Percentiles rank a stretch among this genome's conserved stretches.
These are phyloP conservation scores for Rhodotorula sp. DNA, from an alignment of 1,284 basidiomycete species.

Conservation along the genomic window DNA sequence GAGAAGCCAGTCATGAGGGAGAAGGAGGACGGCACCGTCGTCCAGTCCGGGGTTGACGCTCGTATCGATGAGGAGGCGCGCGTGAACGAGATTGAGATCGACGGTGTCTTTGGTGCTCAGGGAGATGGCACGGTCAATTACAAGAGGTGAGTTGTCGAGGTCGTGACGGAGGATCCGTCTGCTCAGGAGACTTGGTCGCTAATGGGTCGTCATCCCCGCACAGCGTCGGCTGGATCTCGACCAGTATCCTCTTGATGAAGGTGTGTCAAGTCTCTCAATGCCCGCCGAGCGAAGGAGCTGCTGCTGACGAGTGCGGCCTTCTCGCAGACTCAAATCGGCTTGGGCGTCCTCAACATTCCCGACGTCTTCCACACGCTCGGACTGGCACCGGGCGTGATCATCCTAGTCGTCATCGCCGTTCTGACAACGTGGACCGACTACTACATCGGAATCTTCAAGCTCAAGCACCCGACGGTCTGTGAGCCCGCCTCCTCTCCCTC, in stretches of 20 bases:
- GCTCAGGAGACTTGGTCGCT: too few relatives aligned
- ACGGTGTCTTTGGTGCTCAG: conserved; percentile 26
- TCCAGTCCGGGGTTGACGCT: conserved; percentile 10
- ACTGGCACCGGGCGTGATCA: conserved; percentile 21
- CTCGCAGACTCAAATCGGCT: conserved; percentile 5
- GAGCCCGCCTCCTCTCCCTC: not conserved
- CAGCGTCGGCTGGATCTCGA: conserved; percentile 15
- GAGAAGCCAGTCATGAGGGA: conserved; percentile 5
- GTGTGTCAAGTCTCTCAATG: not conserved
- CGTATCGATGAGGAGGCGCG: conserved; percentile 9
- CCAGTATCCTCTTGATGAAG: conserved; percentile 10
- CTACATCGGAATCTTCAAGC: conserved; percentile 26
- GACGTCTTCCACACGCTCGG: conserved; percentile 19
- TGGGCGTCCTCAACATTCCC: conserved; percentile 22
- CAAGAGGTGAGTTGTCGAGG: not conserved
- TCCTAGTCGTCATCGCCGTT: conserved; percentile 22
- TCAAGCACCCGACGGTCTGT: conserved; percentile 26
- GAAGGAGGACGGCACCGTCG: conserved; percentile 15
- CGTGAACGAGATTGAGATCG: conserved; percentile 3
- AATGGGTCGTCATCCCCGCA: not conserved
- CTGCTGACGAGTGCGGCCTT: too few relatives aligned
- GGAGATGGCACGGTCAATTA: conserved; percentile 16
- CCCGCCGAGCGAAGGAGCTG: not conserved
- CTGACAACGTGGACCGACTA: conserved; percentile 18
- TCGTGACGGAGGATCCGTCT: too few relatives aligned